Evolutionary conservation across 1,284 basidiomycete genomes (phyloP), one percentile per base, ranked within the genome.

Genomic region (Pseudozyma sp.): DNA sequence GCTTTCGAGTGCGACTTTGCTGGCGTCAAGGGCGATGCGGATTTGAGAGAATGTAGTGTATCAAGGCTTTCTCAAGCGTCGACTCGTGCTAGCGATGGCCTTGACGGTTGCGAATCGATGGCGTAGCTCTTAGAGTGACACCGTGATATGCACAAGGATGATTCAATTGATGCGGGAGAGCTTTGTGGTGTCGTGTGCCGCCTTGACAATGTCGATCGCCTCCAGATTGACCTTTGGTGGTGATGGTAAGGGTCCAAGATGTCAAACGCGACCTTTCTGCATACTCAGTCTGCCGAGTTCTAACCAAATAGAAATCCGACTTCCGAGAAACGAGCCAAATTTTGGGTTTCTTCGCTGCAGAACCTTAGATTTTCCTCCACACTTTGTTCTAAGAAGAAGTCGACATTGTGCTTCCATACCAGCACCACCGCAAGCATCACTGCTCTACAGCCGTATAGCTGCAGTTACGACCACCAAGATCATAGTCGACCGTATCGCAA

Each of bases 171-270:
- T 21, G 19, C 19, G 51, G 51, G 1, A 14, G 2, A 7, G 18
- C 9, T 42, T 21, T 12, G 31, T 11, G 36, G 25, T 21, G 11
- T 6, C 9, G 13, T 25, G 19, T 13, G 12, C 12, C 5, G 53
- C 11, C 8, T 16, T 38, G 42, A 35, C 1, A 34, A 14, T 52
- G 31, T 31, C 21, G 45, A 31, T 48, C 19, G 54, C 13, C 14
- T 45, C 6, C 16, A 38, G 38, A 21, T 18, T n/a, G 39, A 12
- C 18, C 16, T 25, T 34, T 34, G 53, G 52, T 61, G 68, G 39
- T 64, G 62, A 44, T 70, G 58, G 62, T 61, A 57, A 65, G 58
- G 68, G 62, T 65, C 62, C 61, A 65, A 7, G 31, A 31, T 60
- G 68, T 31, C 53, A 40, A 58, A 52, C 57, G 67, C 57, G 60